Conservation (phyloP, 2,329 filamentous ascomycete genomes). For the Bipolaris oryzae region DNA sequence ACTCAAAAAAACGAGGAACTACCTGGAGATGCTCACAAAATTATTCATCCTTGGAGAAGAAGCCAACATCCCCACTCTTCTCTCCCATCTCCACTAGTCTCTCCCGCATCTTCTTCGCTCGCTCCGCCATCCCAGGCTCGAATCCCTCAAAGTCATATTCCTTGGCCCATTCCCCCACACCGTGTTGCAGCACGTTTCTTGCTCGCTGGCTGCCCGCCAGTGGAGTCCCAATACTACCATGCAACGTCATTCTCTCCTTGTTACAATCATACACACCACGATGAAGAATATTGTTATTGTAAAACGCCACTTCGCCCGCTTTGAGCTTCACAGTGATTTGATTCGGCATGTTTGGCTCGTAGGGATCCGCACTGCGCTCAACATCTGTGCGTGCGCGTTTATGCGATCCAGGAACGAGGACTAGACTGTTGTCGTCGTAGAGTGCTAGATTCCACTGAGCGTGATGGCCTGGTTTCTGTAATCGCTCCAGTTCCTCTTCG, state of each 20-base stretch:
- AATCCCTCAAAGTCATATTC: constrained; percentile 66
- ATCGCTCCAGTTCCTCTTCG: constrained; percentile 69
- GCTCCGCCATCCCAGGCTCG: constrained; percentile 61
- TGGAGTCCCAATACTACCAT: constrained; percentile 71
- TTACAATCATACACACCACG: constrained; percentile 67
- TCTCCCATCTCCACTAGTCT: constrained; percentile 67
- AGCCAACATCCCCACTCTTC: constrained; percentile 67
- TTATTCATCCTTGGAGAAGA: constrained; percentile 46
- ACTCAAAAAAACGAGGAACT: no score
- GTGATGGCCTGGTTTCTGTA: constrained; percentile 69
- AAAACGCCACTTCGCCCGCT: constrained; percentile 82
- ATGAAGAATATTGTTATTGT: constrained; percentile 88
- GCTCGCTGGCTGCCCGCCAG: constrained; percentile 63
- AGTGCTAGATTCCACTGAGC: constrained; percentile 89
- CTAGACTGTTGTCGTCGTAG: constrained; percentile 71
- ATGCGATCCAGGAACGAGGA: constrained; percentile 81
- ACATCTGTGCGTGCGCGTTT: constrained; percentile 69
- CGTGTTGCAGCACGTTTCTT: constrained; percentile 77
- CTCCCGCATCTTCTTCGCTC: constrained; percentile 68
- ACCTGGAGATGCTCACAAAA: no score
- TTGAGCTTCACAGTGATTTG: constrained; percentile 70
- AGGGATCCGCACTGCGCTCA: constrained; percentile 72
- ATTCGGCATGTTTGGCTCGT: constrained; percentile 64
- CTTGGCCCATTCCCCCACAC: constrained; percentile 69
- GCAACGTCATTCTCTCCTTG: constrained; percentile 71